Base-by-base conservation (phyloP, 106 monocot species). In the Xerophyta viscosa region DNA sequence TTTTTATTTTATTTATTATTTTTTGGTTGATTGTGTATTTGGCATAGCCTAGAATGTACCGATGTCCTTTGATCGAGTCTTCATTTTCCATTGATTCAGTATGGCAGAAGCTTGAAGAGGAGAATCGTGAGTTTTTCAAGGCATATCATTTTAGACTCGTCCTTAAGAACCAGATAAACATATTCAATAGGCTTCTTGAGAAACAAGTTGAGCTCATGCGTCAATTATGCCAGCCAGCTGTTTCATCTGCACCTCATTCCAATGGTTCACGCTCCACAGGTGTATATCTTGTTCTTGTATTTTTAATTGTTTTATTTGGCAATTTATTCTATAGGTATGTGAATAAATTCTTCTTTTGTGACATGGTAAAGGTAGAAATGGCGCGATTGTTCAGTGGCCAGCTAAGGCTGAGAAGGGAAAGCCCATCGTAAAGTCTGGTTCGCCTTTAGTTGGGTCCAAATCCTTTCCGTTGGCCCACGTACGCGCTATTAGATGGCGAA, bases 91-190 rank as follows among this genome's bases (percentile, higher is more conserved):
- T 36, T 63, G 59, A 12, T 17, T 41, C 63, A 94, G 94, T 94
- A 54, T 94, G 94, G 94, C 94, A 81, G 56, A 84, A 88, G 63
- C 94, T 94, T 69, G 88, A 88, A 60, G 88, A 94, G 54, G 81
- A 94, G 68, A 88, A 94, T 70, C 72, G 58, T 31, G 88, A 88
- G 27, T 94, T 94, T 70, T 94, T 94, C 54, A 88, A 88, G 57
- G 88, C 94, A 43, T 94, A 94, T 71, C 72, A 84, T 84, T 61
- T 81, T 62, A 84, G 94, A 47, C 68, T 88, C 54, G 66, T 78
- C 59, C 66, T 94, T 48, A 94, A 94, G 62, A 68, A 94, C 52
- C 88, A 94, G 67, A 84, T 94, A 41, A 12, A 68, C 54, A 46
- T 81, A 24, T 94, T 88, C 56, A 88, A 94, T 62, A 75, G 78